Evolutionary conservation across 2,329 filamentous ascomycete genomes (phyloP).

Genomic region (Bisporella sp.): DNA sequence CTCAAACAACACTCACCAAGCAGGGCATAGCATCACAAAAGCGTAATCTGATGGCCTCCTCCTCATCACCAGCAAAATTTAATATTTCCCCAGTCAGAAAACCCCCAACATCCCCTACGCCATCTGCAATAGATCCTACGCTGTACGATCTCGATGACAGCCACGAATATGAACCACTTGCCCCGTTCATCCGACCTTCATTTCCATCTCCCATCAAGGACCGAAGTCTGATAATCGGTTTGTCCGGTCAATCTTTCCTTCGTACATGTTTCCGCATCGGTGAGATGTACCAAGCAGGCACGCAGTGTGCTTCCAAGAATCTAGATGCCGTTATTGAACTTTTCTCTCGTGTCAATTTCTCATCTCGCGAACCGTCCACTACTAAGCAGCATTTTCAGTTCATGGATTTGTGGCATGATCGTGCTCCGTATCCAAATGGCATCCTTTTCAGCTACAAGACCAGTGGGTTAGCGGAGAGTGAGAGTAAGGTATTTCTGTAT

Average conservation of each 20-base stretch:
- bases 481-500: constrained; percentile 36
- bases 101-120: not conserved
- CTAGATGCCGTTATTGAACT: constrained; percentile 54
- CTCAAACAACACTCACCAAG: too few relatives aligned
- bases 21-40: too few relatives aligned
- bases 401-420: constrained; percentile 52
- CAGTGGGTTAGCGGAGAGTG: constrained; percentile 36
- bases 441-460: constrained; percentile 40
- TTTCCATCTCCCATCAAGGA: constrained; percentile 44
- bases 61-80: not conserved
- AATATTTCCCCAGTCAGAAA: not conserved
- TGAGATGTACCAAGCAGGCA: constrained; percentile 47
- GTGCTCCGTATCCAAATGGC: constrained; percentile 45
- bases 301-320: constrained; percentile 35
- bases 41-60: too few relatives aligned
- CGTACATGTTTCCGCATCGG: constrained; percentile 58
- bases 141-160: constrained; percentile 15
- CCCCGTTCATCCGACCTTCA: constrained; percentile 41
- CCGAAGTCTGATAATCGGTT: constrained; percentile 45
- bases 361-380: constrained; percentile 42
- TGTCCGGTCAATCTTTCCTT: constrained; percentile 39
- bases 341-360: constrained; percentile 53
- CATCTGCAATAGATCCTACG: not conserved
- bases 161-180: constrained; percentile 23
- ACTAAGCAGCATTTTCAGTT: constrained; percentile 58